phyloP scores from a whole-genome alignment of 2,329 filamentous ascomycete species.

The Sporothrix curviconia region DNA sequence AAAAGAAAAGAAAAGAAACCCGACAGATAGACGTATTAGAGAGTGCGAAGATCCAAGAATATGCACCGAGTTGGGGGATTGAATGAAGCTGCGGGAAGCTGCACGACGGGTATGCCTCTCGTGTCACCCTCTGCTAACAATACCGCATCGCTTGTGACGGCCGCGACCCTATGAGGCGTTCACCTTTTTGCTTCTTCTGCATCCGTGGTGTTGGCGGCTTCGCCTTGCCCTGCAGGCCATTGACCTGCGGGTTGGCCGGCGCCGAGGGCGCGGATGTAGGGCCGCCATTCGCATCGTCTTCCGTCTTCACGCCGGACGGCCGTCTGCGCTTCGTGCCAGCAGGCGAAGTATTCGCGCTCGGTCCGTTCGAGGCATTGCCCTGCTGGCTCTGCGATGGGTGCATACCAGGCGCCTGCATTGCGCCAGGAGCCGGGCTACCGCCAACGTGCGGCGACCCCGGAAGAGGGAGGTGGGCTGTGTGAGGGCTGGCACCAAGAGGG shows the following conservation, averaged over 20 bases:
- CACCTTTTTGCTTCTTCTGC: constrained; percentile 46
- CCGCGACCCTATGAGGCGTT: constrained; percentile 28
- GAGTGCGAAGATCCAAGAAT: not conserved
- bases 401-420: constrained; percentile 61
- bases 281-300: constrained; percentile 40
- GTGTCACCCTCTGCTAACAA: no score
- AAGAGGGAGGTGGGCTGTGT: constrained; percentile 52
- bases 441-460: constrained; percentile 54
- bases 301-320: constrained; percentile 50
- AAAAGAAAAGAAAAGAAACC: not conserved
- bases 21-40: not conserved
- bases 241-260: constrained; percentile 42
- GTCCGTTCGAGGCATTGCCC: constrained; percentile 58
- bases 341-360: constrained; percentile 61
- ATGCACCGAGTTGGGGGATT: no score
- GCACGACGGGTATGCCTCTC: no score
- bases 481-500: constrained; percentile 53
- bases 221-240: constrained; percentile 42
- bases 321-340: constrained; percentile 53
- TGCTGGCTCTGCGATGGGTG: constrained; percentile 62
- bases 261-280: constrained; percentile 41
- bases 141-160: no score
- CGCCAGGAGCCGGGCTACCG: constrained; percentile 54
- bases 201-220: constrained; percentile 54
- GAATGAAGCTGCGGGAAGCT: no score